phyloP scores from a whole-genome alignment of 345 rosid species.

The Acer negundo region DNA sequence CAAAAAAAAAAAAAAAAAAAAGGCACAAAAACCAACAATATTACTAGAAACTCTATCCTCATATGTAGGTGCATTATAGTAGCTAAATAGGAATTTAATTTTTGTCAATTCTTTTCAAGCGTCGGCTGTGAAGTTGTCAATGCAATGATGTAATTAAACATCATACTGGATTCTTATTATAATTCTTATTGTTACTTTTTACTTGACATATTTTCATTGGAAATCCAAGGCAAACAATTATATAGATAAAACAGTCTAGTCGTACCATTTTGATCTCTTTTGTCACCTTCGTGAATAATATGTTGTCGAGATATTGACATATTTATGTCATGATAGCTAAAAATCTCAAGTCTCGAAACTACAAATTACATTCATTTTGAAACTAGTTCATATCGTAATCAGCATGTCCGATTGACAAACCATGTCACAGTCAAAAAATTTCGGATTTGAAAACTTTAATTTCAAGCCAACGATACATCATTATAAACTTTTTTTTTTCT shows the following conservation, averaged over 20 bases:
- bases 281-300: not conserved
- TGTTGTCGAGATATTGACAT: too few species aligned
- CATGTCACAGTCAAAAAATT: not conserved
- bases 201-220: too few species aligned
- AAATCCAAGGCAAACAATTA: too few species aligned
- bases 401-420: not conserved
- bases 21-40: too few species aligned
- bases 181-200: too few species aligned
- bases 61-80: too few species aligned
- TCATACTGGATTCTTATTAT: not conserved
- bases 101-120: not conserved
- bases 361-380: not conserved
- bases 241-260: too few species aligned
- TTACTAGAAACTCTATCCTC: too few species aligned
- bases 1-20: too few species aligned
- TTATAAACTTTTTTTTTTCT: not conserved
- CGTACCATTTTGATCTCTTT: not conserved
- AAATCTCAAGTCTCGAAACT: not conserved
- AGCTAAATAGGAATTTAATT: too few species aligned
- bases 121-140: not conserved
- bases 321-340: too few species aligned
- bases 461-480: not conserved
- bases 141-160: not conserved
- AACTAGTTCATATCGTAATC: not conserved
- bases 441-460: not conserved